Evolutionary conservation across 768 basidiomycete species (phyloP).

Genomic region (Pulveroboletus sp.): DNA sequence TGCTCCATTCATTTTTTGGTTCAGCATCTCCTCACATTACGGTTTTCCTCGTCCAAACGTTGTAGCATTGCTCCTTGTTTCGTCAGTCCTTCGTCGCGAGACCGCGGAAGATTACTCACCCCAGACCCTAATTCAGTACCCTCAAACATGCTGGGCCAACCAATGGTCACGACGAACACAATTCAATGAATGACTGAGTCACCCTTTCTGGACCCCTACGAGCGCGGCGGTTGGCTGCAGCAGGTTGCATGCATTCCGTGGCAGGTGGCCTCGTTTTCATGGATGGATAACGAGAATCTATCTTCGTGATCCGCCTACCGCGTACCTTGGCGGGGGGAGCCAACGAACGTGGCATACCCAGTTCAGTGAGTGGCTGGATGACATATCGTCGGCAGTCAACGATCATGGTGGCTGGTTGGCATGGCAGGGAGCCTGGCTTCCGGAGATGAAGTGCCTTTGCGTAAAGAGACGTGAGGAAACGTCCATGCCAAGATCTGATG

Average conservation of each 20-base stretch:
- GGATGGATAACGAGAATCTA: neutral
- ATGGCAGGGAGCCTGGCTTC: too few relatives aligned
- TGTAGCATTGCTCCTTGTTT: neutral
- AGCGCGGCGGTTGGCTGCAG: neutral
- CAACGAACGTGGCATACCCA: too few relatives aligned
- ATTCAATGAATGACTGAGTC: neutral
- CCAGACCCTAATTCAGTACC: neutral
- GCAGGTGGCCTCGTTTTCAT: neutral
- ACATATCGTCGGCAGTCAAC: too few relatives aligned
- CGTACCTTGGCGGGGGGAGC: too few relatives aligned
- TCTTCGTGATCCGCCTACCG: too few relatives aligned
- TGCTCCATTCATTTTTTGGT: neutral
- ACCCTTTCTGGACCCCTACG: neutral
- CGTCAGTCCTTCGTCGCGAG: neutral
- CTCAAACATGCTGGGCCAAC: neutral
- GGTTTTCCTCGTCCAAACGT: neutral
- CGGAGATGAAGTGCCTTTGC: neutral
- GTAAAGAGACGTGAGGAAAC: too few relatives aligned
- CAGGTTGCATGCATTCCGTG: neutral
- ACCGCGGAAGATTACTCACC: neutral
- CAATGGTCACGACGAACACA: neutral
- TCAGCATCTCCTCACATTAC: neutral
- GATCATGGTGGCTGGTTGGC: neutral
- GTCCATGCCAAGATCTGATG: too few relatives aligned
- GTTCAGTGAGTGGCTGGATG: too few relatives aligned